Evolutionary conservation across 2,329 filamentous ascomycete species (phyloP).

Genomic region (Penicillium sp.): DNA sequence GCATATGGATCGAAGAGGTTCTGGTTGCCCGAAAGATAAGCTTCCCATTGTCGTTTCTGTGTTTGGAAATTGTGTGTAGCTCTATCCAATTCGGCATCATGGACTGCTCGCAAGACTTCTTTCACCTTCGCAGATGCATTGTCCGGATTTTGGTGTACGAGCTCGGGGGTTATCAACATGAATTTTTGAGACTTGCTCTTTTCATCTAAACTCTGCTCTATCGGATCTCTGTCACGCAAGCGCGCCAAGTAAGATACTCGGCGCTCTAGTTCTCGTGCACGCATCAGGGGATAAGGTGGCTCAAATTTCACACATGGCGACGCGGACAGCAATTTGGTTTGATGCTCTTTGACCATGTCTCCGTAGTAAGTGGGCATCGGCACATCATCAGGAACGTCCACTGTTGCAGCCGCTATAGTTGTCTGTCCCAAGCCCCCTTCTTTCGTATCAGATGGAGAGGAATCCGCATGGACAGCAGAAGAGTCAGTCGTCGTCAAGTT

Average conservation of each 20-base stretch:
- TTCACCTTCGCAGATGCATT: slow-evolving; percentile 81
- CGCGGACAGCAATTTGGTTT: slow-evolving; percentile 88
- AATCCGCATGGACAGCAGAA: slow-evolving; percentile 5
- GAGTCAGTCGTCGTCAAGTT: slow-evolving; percentile 3
- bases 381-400: slow-evolving; percentile 67
- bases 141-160: slow-evolving; percentile 81
- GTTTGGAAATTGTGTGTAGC: slow-evolving; percentile 90
- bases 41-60: slow-evolving; percentile 94
- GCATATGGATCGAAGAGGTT: slow-evolving; percentile 92
- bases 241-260: slow-evolving; percentile 76
- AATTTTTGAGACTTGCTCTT: slow-evolving; percentile 68
- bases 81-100: slow-evolving; percentile 95
- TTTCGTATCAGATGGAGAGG: slow-evolving; percentile 16
- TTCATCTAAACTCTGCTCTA: slow-evolving; percentile 51
- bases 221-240: slow-evolving; percentile 72
- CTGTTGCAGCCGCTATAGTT: slow-evolving; percentile 19
- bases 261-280: slow-evolving; percentile 84
- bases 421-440: slow-evolving; percentile 18
- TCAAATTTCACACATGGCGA: slow-evolving; percentile 96
- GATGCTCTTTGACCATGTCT: slow-evolving; percentile 88
- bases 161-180: slow-evolving; percentile 87
- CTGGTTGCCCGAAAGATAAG: slow-evolving; percentile 81
- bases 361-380: slow-evolving; percentile 91
- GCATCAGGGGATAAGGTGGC: slow-evolving; percentile 88
- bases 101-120: slow-evolving; percentile 89